Evolutionary conservation across 2,329 filamentous ascomycete genomes (phyloP).

Genomic region (Catunica adiposa): DNA sequence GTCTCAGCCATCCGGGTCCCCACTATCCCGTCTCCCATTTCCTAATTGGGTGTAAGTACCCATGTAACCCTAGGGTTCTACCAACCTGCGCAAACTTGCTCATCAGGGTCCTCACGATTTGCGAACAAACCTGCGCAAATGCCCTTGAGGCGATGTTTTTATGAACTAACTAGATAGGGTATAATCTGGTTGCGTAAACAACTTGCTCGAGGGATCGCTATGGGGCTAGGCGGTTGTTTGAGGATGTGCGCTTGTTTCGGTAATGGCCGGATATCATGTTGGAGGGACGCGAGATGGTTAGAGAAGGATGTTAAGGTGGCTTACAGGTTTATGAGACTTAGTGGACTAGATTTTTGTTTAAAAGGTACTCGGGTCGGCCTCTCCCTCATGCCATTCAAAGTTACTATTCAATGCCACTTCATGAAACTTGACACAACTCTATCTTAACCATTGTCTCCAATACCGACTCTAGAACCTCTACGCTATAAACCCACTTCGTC

Average conservation of each 20-base stretch:
- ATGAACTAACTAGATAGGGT: too few relatives aligned
- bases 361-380: background rate
- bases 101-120: conserved; percentile 16
- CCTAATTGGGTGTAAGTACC: conserved; percentile 7
- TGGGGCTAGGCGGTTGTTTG: background rate
- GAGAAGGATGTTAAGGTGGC: background rate
- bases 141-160: too few relatives aligned
- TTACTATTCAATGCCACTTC: too few relatives aligned
- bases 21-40: background rate
- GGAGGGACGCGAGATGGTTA: background rate
- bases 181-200: too few relatives aligned
- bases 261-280: background rate
- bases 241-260: background rate
- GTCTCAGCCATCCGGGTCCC: conserved; percentile 10
- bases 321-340: background rate
- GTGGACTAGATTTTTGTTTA: background rate
- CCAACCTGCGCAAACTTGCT: conserved; percentile 16
- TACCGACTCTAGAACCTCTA: background rate
- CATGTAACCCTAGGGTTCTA: conserved; percentile 10
- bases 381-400: too few relatives aligned
- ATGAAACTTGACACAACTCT: too few relatives aligned
- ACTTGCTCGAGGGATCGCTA: background rate
- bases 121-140: conserved; percentile 4
- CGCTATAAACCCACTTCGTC: background rate
- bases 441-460: too few relatives aligned